Base-by-base conservation (phyloP, 768 basidiomycete genomes). In the Russula emetica region DNA sequence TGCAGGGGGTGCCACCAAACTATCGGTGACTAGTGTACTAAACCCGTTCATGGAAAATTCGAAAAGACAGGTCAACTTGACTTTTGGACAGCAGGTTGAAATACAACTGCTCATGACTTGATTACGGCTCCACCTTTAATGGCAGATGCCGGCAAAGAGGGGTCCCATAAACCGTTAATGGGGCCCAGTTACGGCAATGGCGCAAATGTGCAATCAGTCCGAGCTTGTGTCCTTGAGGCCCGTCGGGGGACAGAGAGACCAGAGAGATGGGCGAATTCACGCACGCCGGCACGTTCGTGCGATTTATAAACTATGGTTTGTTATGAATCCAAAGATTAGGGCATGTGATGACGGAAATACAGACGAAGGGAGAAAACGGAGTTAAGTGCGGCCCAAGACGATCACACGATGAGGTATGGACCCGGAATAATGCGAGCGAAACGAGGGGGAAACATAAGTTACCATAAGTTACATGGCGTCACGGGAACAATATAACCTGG, bases 91-190 rank as follows among this genome's bases (percentile, higher is more conserved):
- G 44, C 22, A 61, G 44, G 1, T 14, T 44, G 34, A 45, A 47
- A 47, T 22, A 47, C 38, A n/a, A 20, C 40, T 60, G 30, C 51
- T 44, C 42, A 53, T 44, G 24, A 44, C 40, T 38, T 50, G 16
- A 54, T 54, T 53, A 24, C 32, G 30, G 45, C 22, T 40, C 32
- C 50, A 28, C 28, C 28, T 47, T n/a, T n/a, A 30, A 54, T 36
- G 58, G 34, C 44, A 49, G 14, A 55, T 62, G 61, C 53, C 61
- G 61, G 61, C 61, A 62, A 36, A 20, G 30, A 47, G 28, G 26
- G 53, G 5, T 10, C 5, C 11, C 34, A 42, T 36, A 55, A 36
- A 49, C 32, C n/a, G 36, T 61, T 51, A 30, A 53, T 44, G 51
- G 34, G 32, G 20, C 20, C 28, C 24, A 45, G 60, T 62, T 62